These are phyloP conservation scores for Pelargonium myrrhifolium DNA, from an alignment of 441 rosid species.

Conservation along the genomic window DNA sequence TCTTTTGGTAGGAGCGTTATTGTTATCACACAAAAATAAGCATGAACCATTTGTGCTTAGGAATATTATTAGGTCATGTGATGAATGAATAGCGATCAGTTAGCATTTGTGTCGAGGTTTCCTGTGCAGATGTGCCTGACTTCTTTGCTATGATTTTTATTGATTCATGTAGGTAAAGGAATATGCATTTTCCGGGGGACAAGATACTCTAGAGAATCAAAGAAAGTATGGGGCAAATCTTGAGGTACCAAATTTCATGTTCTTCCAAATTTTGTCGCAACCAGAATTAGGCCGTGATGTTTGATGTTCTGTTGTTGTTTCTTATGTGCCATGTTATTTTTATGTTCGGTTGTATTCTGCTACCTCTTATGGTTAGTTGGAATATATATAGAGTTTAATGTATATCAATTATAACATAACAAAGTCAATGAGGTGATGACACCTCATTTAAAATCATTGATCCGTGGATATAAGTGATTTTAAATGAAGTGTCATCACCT, in stretches of 20 bases:
- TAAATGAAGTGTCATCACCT: too few species aligned
- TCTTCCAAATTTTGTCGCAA: not conserved
- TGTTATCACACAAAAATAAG: too few species aligned
- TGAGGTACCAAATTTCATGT: slow-evolving; percentile 44
- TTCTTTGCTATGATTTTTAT: slow-evolving; percentile 4
- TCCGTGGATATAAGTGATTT: too few species aligned
- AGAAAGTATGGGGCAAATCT: slow-evolving; percentile 71
- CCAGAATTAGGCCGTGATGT: not conserved
- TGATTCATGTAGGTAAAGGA: slow-evolving; percentile 51
- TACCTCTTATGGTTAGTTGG: too few species aligned
- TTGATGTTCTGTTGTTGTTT: not conserved
- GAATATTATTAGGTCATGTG: too few species aligned
- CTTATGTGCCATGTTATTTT: not conserved
- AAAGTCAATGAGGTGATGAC: too few species aligned
- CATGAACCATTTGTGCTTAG: too few species aligned
- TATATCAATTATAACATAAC: too few species aligned
- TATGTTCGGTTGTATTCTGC: not conserved
- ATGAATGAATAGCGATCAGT: not conserved
- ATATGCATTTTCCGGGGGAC: slow-evolving; percentile 82
- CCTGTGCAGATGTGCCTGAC: not conserved
- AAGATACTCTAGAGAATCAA: slow-evolving; percentile 60
- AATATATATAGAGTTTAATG: too few species aligned
- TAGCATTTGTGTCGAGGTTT: not conserved
- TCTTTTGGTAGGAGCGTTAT: not conserved
- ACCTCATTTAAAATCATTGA: too few species aligned